Conservation (phyloP, 2,329 filamentous ascomycete species). For the Cadophora luteo-olivacea region DNA sequence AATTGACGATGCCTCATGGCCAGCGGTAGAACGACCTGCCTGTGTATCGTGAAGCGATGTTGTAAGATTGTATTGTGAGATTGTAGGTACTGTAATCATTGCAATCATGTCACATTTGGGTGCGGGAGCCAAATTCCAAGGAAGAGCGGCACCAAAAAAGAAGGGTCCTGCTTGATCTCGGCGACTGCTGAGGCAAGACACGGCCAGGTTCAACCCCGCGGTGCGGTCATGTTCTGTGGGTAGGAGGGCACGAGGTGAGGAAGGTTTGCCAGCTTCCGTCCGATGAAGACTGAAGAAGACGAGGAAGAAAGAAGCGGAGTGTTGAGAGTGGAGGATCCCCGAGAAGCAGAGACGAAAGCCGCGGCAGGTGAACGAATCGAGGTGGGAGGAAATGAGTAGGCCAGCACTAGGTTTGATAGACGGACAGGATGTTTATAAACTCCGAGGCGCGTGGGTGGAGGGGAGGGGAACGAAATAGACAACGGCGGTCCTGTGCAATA, state of each 20-base stretch:
- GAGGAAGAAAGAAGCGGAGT: background rate
- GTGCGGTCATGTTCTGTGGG: background rate
- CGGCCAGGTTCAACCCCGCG: background rate
- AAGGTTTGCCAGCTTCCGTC: slow-evolving; percentile 3
- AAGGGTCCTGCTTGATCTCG: slow-evolving; percentile 5
- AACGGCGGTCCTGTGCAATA: slow-evolving; percentile 23
- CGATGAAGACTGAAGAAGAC: background rate
- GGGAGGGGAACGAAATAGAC: slow-evolving; percentile 1
- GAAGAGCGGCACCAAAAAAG: slow-evolving; percentile 1
- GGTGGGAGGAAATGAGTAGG: slow-evolving; percentile 24
- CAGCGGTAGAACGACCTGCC: slow-evolving; percentile 2
- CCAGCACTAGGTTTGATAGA: slow-evolving; percentile 25
- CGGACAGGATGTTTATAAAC: slow-evolving; percentile 24
- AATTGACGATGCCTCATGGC: slow-evolving; percentile 10
- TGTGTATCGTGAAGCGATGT: slow-evolving; percentile 9
- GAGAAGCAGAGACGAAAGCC: slow-evolving; percentile 10
- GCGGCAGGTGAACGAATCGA: slow-evolving; percentile 16
- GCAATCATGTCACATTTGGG: slow-evolving; percentile 12
- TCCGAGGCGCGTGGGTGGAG: slow-evolving; percentile 20
- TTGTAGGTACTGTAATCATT: slow-evolving; percentile 4
- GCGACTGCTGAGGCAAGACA: slow-evolving; percentile 16
- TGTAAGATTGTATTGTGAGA: background rate
- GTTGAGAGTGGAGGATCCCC: slow-evolving; percentile 1
- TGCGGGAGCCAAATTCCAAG: background rate
- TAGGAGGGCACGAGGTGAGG: background rate